Conservation (phyloP, 2,329 filamentous ascomycete species). For the Pseudocercospora musae region DNA sequence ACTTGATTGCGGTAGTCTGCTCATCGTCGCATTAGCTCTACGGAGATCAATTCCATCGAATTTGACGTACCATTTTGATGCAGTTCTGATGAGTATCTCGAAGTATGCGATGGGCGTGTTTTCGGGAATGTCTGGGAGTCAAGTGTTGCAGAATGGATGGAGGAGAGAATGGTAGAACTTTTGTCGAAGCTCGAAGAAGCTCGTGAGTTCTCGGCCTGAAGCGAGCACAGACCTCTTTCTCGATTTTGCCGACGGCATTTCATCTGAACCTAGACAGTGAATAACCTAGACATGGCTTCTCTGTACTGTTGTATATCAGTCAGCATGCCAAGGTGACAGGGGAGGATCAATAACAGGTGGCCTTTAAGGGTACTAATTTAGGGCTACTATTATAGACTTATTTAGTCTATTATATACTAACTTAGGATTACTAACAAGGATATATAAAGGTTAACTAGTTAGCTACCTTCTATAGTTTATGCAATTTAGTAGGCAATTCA, state of each 20-base stretch:
- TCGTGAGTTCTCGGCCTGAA: slow-evolving; percentile 1
- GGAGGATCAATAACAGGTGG: no score
- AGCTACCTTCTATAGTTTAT: no score
- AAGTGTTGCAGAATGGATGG: slow-evolving; percentile 1
- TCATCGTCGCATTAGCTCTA: slow-evolving; percentile 18
- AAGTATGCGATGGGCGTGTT: slow-evolving; percentile 11
- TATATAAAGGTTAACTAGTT: no score
- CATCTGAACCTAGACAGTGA: neutral
- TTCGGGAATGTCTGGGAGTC: slow-evolving; percentile 20
- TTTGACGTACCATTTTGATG: slow-evolving; percentile 29
- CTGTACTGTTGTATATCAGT: no score
- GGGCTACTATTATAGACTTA: no score
- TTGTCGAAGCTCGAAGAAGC: slow-evolving; percentile 9
- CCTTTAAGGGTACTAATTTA: no score
- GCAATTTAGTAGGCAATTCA: no score
- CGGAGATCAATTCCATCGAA: slow-evolving; percentile 7
- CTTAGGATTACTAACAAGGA: no score
- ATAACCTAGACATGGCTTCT: slow-evolving; percentile 6
- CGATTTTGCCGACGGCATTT: neutral
- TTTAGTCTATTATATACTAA: no score
- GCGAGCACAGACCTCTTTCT: slow-evolving; percentile 1
- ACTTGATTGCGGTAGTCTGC: slow-evolving; percentile 67
- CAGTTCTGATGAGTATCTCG: neutral
- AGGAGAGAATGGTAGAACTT: slow-evolving; percentile 2
- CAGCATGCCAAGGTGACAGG: no score